phyloP scores from a whole-genome alignment of 2,329 filamentous ascomycete species.

The Xylariaceae sp. region DNA sequence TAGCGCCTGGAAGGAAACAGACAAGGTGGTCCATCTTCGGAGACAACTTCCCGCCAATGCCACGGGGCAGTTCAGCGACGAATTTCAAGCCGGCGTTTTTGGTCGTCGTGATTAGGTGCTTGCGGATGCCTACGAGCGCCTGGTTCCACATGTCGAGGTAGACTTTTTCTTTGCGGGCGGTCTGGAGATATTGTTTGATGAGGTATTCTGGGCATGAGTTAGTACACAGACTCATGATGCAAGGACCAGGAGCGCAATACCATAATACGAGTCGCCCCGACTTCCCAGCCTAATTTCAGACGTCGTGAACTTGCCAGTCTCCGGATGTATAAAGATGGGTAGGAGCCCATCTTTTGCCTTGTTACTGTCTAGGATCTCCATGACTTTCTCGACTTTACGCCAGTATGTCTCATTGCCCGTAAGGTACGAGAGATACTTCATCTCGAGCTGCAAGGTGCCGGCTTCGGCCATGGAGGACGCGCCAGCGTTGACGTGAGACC shows the following conservation, averaged over 20 bases:
- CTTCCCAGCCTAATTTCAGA: constrained; percentile 84
- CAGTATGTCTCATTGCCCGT: constrained; percentile 88
- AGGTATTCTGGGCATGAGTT: constrained; percentile 60
- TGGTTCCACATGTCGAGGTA: constrained; percentile 91
- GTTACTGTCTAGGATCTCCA: constrained; percentile 79
- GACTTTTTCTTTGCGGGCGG: constrained; percentile 71
- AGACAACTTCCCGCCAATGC: constrained; percentile 59
- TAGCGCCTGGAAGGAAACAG: constrained; percentile 91
- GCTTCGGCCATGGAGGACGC: constrained; percentile 90
- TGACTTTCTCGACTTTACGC: constrained; percentile 82
- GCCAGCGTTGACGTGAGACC: constrained; percentile 75
- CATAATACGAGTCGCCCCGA: constrained; percentile 92
- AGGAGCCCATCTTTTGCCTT: constrained; percentile 71
- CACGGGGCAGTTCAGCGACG: constrained; percentile 74
- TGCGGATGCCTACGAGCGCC: constrained; percentile 72
- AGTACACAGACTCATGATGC: neutral
- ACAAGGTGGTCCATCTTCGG: constrained; percentile 97
- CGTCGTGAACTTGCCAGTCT: constrained; percentile 70
- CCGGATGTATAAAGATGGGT: constrained; percentile 82
- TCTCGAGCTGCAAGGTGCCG: constrained; percentile 85
- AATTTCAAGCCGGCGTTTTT: constrained; percentile 71
- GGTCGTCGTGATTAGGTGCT: constrained; percentile 84
- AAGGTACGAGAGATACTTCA: constrained; percentile 90
- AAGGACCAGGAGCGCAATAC: neutral
- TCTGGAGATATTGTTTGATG: constrained; percentile 95